phyloP scores from a whole-genome alignment of 2,329 filamentous ascomycete species.

The Calonectria pseudoreteaudii region DNA sequence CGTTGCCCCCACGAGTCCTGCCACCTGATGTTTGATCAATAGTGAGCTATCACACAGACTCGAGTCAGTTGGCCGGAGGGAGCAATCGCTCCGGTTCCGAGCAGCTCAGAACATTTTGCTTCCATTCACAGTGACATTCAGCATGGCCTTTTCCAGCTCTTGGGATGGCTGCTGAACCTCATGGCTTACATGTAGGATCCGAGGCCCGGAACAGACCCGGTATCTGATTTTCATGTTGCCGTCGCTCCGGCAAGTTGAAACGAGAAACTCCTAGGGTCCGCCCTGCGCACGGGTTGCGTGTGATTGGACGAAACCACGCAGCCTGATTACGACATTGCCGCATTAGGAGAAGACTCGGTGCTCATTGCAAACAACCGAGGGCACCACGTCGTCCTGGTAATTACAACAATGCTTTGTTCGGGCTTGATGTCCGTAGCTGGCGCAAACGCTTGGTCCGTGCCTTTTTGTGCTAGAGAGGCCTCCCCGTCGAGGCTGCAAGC shows the following conservation, averaged over 20 bases:
- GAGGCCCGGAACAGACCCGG: neutral
- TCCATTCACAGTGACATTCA: neutral
- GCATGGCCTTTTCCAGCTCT: too few species aligned
- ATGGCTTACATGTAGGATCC: too few species aligned
- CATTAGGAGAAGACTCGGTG: neutral
- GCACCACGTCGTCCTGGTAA: neutral
- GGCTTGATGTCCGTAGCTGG: neutral
- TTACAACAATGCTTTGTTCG: neutral
- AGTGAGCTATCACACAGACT: neutral
- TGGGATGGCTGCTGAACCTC: too few species aligned
- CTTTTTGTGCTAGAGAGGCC: neutral
- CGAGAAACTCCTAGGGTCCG: neutral
- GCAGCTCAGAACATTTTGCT: neutral
- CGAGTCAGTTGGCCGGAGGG: neutral
- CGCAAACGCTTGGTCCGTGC: neutral
- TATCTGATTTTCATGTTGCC: neutral
- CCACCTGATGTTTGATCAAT: neutral
- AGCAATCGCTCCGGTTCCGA: neutral
- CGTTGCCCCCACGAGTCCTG: neutral
- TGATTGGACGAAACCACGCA: neutral
- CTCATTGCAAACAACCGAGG: neutral
- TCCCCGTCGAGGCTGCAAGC: neutral
- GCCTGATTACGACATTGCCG: neutral
- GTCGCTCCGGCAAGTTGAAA: neutral
- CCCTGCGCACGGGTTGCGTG: neutral